Percentiles rank a stretch among this genome's conserved stretches.
These are phyloP conservation scores for Rhizopus sp. DNA, from an alignment of 371 early-diverging fungal species.

Conservation along the genomic window DNA sequence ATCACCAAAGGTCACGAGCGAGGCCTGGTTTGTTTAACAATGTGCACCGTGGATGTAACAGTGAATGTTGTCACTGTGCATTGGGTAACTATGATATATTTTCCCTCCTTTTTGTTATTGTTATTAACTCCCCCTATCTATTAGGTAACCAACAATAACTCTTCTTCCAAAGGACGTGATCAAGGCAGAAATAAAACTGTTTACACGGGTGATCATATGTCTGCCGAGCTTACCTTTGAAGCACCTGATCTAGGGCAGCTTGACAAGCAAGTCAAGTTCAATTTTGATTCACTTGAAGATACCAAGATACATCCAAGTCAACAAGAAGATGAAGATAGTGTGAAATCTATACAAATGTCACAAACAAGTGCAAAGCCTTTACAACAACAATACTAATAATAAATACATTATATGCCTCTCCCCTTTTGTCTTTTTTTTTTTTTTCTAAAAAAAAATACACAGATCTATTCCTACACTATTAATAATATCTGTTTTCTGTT, in stretches of 20 bases:
- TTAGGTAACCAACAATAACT: slow-evolving; percentile 26
- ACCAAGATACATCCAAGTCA: slow-evolving; percentile 15
- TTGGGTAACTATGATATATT: slow-evolving; percentile 45
- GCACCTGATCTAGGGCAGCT: slow-evolving; percentile 4
- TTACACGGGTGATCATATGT: slow-evolving; percentile 18
- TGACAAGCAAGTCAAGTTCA: slow-evolving; percentile 5
- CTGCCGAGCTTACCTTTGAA: slow-evolving; percentile 28
- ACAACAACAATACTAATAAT: slow-evolving; percentile 8
- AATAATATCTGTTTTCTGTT: too few species aligned
- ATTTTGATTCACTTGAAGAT: slow-evolving; percentile 24
- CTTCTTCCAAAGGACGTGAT: slow-evolving; percentile 8
- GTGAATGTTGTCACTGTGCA: slow-evolving; percentile 61
- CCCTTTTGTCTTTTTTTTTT: not conserved
- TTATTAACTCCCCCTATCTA: not conserved
- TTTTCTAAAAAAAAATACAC: too few species aligned
- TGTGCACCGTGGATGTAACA: slow-evolving; percentile 60
- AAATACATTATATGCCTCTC: slow-evolving; percentile 19
- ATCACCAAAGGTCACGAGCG: slow-evolving; percentile 51
- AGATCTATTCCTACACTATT: too few species aligned
- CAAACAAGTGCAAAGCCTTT: slow-evolving; percentile 31
- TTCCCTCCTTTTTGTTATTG: not conserved
- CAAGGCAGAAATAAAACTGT: slow-evolving; percentile 15
- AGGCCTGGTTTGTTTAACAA: slow-evolving; percentile 52
- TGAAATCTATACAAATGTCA: slow-evolving; percentile 26
- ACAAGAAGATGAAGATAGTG: slow-evolving; percentile 19